These are phyloP conservation scores for Xerophyta viscosa DNA, from an alignment of 106 monocot species.

Conservation along the genomic window DNA sequence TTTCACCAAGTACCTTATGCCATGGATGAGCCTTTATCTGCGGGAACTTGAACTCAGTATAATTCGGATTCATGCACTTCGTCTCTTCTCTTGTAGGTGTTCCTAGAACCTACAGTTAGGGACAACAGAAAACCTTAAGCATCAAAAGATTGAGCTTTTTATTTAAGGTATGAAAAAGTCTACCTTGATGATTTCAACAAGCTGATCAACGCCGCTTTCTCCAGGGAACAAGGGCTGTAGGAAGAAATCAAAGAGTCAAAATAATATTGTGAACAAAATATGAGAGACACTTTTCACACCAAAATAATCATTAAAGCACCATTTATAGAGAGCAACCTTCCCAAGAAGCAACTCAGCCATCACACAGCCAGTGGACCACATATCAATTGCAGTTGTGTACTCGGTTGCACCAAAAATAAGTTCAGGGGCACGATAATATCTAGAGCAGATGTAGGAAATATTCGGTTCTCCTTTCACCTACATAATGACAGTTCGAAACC, in stretches of 20 bases:
- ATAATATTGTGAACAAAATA: neutral
- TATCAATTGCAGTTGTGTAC: conserved; percentile 43
- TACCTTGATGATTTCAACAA: conserved; percentile 76
- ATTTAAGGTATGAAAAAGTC: too few relatives aligned
- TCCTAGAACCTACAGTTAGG: conserved; percentile 33
- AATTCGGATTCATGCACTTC: conserved; percentile 72
- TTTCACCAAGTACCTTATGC: conserved; percentile 35
- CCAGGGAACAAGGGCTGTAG: conserved; percentile 55
- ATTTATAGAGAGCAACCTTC: conserved; percentile 14
- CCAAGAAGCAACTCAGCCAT: conserved; percentile 46
- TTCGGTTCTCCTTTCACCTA: conserved; percentile 87
- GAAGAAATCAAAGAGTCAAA: neutral
- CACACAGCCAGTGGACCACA: conserved; percentile 63
- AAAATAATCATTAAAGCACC: neutral
- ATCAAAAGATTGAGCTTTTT: too few relatives aligned
- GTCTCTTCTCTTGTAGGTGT: conserved; percentile 70
- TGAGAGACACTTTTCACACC: neutral
- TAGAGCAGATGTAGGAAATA: conserved; percentile 91
- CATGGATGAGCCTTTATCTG: conserved; percentile 41
- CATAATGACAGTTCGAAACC: conserved; percentile 8
- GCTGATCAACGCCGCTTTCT: conserved; percentile 67
- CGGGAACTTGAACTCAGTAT: conserved; percentile 60
- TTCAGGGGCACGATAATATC: conserved; percentile 90
- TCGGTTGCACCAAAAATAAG: conserved; percentile 72
- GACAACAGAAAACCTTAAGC: neutral